A percentile compares a stretch with the other conserved stretches of the same genome.
Evolutionary conservation across 805 yeast genomes (phyloP).

Genomic region (Hanseniaspora jakobsenii): DNA sequence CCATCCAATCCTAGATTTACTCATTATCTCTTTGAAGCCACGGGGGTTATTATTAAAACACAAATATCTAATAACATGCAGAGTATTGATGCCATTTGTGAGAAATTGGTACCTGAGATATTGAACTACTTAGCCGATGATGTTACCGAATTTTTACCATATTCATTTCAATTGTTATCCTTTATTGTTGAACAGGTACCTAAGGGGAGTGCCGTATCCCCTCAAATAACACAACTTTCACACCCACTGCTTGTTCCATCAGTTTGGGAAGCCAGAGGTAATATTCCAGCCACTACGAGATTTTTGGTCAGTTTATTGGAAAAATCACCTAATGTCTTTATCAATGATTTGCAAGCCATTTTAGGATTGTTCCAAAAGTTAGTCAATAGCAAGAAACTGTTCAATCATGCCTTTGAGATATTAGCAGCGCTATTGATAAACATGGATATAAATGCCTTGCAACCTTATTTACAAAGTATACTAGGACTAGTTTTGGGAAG

Average conservation of each 20-base stretch:
- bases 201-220: conserved; percentile 41
- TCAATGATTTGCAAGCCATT: conserved; percentile 60
- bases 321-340: conserved; percentile 28
- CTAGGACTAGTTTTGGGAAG: conserved; percentile 68
- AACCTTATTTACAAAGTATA: conserved; percentile 53
- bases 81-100: conserved; percentile 24
- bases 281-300: conserved; percentile 84
- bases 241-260: conserved; percentile 80
- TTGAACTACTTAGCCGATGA: conserved; percentile 63
- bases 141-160: conserved; percentile 88
- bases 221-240: conserved; percentile 49
- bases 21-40: conserved; percentile 80
- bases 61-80: conserved; percentile 25
- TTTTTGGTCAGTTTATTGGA: conserved; percentile 55
- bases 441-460: conserved; percentile 40
- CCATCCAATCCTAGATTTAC: conserved; percentile 93
- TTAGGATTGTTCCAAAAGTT: conserved; percentile 94
- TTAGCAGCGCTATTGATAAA: conserved; percentile 54
- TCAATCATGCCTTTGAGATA: conserved; percentile 72
- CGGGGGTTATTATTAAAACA: conserved; percentile 61
- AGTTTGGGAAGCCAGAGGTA: conserved; percentile 88
- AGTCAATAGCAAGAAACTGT: conserved; percentile 73
- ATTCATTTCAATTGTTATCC: conserved; percentile 81
- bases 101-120: conserved; percentile 52
- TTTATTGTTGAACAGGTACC: conserved; percentile 57